Percentiles rank a stretch among this genome's conserved stretches.
Conservation (phyloP, 495 filamentous ascomycete species). For the Neurospora sp. region DNA sequence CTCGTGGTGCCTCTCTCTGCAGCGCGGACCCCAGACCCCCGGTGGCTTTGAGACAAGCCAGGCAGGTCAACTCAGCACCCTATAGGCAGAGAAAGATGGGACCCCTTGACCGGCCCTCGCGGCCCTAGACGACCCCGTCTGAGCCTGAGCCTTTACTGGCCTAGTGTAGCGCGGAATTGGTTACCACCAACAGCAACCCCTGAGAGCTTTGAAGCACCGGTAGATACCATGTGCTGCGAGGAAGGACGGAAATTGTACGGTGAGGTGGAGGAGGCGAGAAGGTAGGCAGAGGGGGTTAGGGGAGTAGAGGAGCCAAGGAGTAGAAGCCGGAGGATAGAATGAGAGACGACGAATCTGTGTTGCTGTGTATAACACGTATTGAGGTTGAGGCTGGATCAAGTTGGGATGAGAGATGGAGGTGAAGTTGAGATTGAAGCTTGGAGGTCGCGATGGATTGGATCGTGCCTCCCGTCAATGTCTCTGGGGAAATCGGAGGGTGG, state of each 20-base stretch:
- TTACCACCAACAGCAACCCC: background rate
- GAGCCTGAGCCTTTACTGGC: background rate
- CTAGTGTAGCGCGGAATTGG: background rate
- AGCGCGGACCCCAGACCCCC: background rate
- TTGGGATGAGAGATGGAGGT: background rate
- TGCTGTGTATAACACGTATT: background rate
- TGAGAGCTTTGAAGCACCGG: background rate
- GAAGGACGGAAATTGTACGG: background rate
- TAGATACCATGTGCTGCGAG: background rate
- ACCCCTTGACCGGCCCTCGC: background rate
- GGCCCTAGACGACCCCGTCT: background rate
- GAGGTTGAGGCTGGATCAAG: background rate
- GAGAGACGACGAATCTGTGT: background rate
- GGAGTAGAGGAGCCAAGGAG: background rate
- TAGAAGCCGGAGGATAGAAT: background rate
- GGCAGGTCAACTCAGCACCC: background rate
- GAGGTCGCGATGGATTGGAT: background rate
- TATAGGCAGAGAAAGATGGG: background rate
- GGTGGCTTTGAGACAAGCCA: background rate
- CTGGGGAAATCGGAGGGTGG: background rate
- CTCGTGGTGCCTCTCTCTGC: background rate
- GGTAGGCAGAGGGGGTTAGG: background rate
- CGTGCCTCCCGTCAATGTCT: background rate
- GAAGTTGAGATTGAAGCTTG: background rate
- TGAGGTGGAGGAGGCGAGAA: background rate